Percentiles rank a stretch among this genome's conserved stretches.
Evolutionary conservation across 2,329 filamentous ascomycete genomes (phyloP).

Genomic region (Botrytis porri): DNA sequence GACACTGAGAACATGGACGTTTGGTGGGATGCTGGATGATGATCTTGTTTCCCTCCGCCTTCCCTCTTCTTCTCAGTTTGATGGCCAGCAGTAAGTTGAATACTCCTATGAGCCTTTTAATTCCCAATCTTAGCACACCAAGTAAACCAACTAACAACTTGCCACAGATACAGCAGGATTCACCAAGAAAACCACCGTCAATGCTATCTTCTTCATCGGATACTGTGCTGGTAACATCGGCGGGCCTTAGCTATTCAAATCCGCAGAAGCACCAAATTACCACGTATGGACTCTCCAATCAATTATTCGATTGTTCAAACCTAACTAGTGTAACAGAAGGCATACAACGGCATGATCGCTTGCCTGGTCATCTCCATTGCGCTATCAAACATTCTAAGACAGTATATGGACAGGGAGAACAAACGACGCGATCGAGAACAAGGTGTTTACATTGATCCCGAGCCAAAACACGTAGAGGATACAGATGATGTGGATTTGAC

Average conservation of each 20-base stretch:
- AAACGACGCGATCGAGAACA: constrained; percentile 24
- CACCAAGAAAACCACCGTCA: constrained; percentile 15
- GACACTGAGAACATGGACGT: constrained; percentile 33
- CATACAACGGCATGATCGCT: constrained; percentile 17
- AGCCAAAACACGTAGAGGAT: constrained; percentile 15
- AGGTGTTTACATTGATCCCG: constrained; percentile 24
- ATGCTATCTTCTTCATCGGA: constrained; percentile 16
- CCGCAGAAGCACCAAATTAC: constrained; percentile 2
- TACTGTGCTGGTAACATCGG: constrained; percentile 18
- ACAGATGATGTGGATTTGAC: background rate
- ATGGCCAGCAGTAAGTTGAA: constrained; percentile 49
- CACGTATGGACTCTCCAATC: constrained; percentile 57
- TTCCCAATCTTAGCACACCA: background rate
- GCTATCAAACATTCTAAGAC: constrained; percentile 19
- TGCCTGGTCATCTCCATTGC: constrained; percentile 13
- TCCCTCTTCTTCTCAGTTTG: constrained; percentile 40
- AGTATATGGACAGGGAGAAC: constrained; percentile 28
- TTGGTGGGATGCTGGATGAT: constrained; percentile 54
- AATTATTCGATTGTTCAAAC: constrained; percentile 39
- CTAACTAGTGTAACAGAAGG: constrained; percentile 50
- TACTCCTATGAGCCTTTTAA: background rate
- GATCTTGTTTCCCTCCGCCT: constrained; percentile 56
- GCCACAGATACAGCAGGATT: constrained; percentile 8
- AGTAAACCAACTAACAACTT: background rate
- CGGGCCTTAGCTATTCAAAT: constrained; percentile 15